A percentile compares a stretch with the other conserved stretches of the same genome.
phyloP scores from a whole-genome alignment of 768 basidiomycete genomes.

The Hemileccinum impolitum region DNA sequence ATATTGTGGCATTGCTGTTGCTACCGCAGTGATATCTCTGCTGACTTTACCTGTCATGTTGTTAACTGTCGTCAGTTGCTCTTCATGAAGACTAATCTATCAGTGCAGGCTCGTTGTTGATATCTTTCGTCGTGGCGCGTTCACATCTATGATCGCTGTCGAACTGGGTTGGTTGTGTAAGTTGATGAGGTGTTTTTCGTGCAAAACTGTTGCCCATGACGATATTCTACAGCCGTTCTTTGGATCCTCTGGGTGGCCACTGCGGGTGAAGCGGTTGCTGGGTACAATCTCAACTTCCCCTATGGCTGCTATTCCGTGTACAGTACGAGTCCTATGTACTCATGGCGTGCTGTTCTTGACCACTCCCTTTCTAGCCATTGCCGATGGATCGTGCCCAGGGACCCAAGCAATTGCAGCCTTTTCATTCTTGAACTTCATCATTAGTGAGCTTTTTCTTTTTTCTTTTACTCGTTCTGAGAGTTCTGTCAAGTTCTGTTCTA shows the following conservation, averaged over 20 bases:
- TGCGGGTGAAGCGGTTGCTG: slow-evolving; percentile 27
- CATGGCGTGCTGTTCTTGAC: background rate
- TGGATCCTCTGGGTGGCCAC: slow-evolving; percentile 40
- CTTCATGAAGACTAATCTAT: slow-evolving; percentile 1
- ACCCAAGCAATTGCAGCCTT: slow-evolving; percentile 33
- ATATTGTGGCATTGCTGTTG: slow-evolving; percentile 26
- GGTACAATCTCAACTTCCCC: slow-evolving; percentile 2
- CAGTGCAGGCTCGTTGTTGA: slow-evolving; percentile 35
- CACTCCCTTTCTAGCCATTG: slow-evolving; percentile 7
- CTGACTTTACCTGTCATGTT: slow-evolving; percentile 31
- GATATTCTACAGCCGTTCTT: slow-evolving; percentile 26
- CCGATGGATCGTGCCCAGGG: slow-evolving; percentile 24
- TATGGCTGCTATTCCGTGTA: slow-evolving; percentile 7
- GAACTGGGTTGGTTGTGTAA: slow-evolving; percentile 39
- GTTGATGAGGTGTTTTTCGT: slow-evolving; percentile 5
- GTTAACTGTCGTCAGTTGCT: background rate
- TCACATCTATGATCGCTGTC: slow-evolving; percentile 37
- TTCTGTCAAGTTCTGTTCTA: slow-evolving; percentile 33
- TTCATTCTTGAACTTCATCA: slow-evolving; percentile 35
- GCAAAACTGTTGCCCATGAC: background rate
- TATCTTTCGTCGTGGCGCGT: slow-evolving; percentile 32
- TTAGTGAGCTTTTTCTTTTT: slow-evolving; percentile 23
- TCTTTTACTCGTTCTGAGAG: background rate
- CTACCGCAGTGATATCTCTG: slow-evolving; percentile 27
- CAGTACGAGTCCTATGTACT: slow-evolving; percentile 2